A percentile compares a stretch with the other conserved stretches of the same genome.
Conservation (phyloP, 2,329 filamentous ascomycete species). For the Ophiostoma perfectum region DNA sequence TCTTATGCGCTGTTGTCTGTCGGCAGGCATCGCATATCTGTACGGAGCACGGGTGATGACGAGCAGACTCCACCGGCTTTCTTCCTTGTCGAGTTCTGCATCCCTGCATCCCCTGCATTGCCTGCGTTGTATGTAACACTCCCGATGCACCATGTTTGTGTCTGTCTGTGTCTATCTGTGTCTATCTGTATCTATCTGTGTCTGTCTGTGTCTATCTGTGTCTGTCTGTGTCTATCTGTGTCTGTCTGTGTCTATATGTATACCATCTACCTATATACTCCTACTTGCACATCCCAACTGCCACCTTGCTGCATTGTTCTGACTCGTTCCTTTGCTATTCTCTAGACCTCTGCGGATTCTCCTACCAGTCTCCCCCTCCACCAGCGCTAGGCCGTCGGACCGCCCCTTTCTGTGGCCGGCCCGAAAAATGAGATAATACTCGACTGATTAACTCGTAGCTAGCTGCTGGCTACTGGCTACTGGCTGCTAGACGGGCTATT, state of each 20-base stretch:
- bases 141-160: not conserved
- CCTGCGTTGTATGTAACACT: not conserved
- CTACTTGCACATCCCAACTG: not conserved
- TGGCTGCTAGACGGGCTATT: too few relatives aligned
- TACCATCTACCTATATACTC: too few relatives aligned
- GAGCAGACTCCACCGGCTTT: not conserved
- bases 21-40: not conserved
- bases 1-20: not conserved
- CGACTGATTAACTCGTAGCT: not conserved
- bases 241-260: too few relatives aligned
- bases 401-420: slow-evolving; percentile 10
- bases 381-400: slow-evolving; percentile 8
- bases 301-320: not conserved
- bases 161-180: not conserved
- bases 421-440: slow-evolving; percentile 12
- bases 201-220: not conserved
- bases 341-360: not conserved
- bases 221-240: not conserved
- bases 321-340: not conserved
- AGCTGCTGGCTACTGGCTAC: too few relatives aligned
- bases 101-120: not conserved
- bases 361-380: not conserved
- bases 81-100: slow-evolving; percentile 7
- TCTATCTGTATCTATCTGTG: not conserved
- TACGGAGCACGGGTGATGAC: slow-evolving; percentile 8